These are phyloP conservation scores for Amauroascus niger DNA, from an alignment of 2,329 filamentous ascomycete species.

Conservation along the genomic window DNA sequence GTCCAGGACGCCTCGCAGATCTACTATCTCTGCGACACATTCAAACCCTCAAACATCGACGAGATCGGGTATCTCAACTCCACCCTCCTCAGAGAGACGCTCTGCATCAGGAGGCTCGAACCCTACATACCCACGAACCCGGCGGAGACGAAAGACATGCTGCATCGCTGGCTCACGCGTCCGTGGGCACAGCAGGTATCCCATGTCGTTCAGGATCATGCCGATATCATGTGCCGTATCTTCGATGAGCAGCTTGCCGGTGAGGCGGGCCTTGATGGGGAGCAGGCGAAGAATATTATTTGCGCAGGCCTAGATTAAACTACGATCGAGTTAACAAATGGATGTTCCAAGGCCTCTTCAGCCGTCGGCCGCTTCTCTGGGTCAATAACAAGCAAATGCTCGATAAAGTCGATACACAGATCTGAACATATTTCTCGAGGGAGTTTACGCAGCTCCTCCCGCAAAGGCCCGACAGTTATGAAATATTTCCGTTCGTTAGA, in stretches of 20 bases:
- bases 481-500: neutral
- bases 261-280: slow-evolving; percentile 6
- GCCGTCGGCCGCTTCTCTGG: slow-evolving; percentile 11
- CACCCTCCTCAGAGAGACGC: neutral
- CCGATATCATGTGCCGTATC: slow-evolving; percentile 2
- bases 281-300: neutral
- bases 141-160: neutral
- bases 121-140: neutral
- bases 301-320: too few species aligned
- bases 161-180: slow-evolving; percentile 2
- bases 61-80: neutral
- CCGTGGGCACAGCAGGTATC: slow-evolving; percentile 9
- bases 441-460: slow-evolving; percentile 8
- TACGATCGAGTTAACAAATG: slow-evolving; percentile 4
- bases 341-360: slow-evolving; percentile 8
- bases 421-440: slow-evolving; percentile 9
- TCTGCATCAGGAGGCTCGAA: neutral
- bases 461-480: slow-evolving; percentile 1
- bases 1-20: slow-evolving; percentile 4
- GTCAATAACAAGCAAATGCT: slow-evolving; percentile 12
- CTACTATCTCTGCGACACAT: slow-evolving; percentile 5
- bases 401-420: slow-evolving; percentile 10
- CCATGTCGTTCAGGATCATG: neutral
- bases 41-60: neutral
- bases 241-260: slow-evolving; percentile 2